Percentiles rank a stretch among this genome's conserved stretches.
Evolutionary conservation across 305 asterid genomes (phyloP).

Genomic region (Fraxinus xanthoxyloides): DNA sequence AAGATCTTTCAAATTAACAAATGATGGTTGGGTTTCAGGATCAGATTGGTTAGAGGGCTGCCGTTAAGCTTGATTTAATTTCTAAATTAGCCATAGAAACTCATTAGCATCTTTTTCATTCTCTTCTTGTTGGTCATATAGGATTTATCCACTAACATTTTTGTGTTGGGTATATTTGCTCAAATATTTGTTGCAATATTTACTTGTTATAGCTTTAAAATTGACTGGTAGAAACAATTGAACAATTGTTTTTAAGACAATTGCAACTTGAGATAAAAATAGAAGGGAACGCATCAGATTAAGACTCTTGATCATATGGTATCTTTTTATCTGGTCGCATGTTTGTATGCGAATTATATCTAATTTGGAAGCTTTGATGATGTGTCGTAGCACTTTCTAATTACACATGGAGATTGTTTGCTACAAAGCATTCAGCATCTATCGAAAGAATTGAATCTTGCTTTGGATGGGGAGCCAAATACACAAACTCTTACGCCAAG

Average conservation of each 20-base stretch:
- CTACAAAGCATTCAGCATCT: slow-evolving; percentile 51
- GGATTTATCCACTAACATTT: neutral
- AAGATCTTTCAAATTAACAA: neutral
- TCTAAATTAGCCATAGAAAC: neutral
- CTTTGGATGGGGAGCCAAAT: slow-evolving; percentile 58
- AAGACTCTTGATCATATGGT: neutral
- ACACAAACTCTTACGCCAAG: slow-evolving; percentile 41
- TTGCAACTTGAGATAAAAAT: neutral
- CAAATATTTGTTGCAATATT: neutral
- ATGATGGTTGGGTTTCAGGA: neutral
- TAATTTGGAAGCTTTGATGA: slow-evolving; percentile 29
- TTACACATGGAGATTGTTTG: slow-evolving; percentile 67
- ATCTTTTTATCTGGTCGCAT: neutral
- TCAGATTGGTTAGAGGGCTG: neutral
- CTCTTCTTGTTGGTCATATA: neutral
- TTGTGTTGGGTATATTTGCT: neutral
- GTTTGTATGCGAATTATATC: slow-evolving; percentile 12
- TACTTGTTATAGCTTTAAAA: neutral
- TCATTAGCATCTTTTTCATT: neutral
- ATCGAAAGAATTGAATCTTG: slow-evolving; percentile 55
- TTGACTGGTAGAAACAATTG: neutral
- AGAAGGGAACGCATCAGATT: neutral
- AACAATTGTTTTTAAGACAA: neutral
- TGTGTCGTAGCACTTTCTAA: slow-evolving; percentile 65
- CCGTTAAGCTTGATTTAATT: neutral